Evolutionary conservation across 805 yeast genomes (phyloP).

Genomic region (Lipomyces spencermartinsiae): DNA sequence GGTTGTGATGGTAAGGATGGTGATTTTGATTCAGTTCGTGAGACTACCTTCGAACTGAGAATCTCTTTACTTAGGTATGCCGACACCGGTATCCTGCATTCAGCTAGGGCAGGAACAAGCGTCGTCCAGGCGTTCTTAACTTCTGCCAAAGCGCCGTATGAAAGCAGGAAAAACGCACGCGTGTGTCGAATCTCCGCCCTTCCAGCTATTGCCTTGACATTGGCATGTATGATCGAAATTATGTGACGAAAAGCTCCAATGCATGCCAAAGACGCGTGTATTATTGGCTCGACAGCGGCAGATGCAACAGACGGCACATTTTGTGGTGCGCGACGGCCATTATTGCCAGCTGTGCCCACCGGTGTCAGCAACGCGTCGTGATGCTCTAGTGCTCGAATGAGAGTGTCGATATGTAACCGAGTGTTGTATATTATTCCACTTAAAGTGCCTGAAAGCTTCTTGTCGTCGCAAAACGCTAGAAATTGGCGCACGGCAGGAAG

Average conservation of each 20-base stretch:
- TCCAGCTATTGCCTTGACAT: conserved; percentile 57
- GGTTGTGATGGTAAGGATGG: conserved; percentile 5
- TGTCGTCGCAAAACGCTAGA: conserved; percentile 38
- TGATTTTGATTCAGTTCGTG: background rate
- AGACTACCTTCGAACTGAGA: conserved; percentile 1
- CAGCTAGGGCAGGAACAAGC: conserved; percentile 45
- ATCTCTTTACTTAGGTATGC: background rate
- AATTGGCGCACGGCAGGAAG: conserved; percentile 40
- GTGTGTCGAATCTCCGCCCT: conserved; percentile 69
- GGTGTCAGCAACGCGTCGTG: conserved; percentile 38
- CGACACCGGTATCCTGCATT: conserved; percentile 23
- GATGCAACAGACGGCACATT: conserved; percentile 10
- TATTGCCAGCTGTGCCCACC: conserved; percentile 30
- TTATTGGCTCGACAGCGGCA: conserved; percentile 47
- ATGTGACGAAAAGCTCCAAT: conserved; percentile 59
- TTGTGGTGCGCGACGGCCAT: conserved; percentile 38
- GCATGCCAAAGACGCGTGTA: conserved; percentile 49
- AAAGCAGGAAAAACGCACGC: conserved; percentile 64
- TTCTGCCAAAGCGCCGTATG: conserved; percentile 70
- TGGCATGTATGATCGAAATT: conserved; percentile 55
- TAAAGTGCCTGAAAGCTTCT: conserved; percentile 29
- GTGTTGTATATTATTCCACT: conserved; percentile 31
- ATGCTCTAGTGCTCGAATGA: conserved; percentile 38
- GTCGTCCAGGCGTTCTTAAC: conserved; percentile 67
- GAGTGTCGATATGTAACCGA: conserved; percentile 34